A percentile compares a stretch with the other conserved stretches of the same genome.
Evolutionary conservation across 371 early-diverging fungal genomes (phyloP).

Genomic region (Mortierella sp.): DNA sequence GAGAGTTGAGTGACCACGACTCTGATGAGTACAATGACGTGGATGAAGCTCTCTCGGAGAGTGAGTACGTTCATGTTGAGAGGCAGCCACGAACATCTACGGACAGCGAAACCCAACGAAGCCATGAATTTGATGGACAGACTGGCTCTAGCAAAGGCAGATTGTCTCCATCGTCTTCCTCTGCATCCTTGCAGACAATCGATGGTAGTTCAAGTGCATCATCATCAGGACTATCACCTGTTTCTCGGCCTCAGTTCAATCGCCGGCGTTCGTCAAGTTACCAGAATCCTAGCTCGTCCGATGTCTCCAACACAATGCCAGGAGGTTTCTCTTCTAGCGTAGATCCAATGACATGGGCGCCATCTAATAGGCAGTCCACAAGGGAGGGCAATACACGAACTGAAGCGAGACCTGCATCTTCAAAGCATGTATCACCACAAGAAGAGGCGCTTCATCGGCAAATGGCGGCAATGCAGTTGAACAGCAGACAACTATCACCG

Average conservation of each 20-base stretch:
- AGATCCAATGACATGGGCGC: slow-evolving; percentile 25
- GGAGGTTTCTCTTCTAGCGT: slow-evolving; percentile 38
- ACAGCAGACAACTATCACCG: slow-evolving; percentile 12
- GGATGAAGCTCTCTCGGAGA: slow-evolving; percentile 51
- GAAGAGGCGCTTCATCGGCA: slow-evolving; percentile 23
- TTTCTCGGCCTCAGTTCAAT: slow-evolving; percentile 30
- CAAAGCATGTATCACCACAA: slow-evolving; percentile 11
- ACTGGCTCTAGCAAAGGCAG: slow-evolving; percentile 1
- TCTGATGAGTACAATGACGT: slow-evolving; percentile 56
- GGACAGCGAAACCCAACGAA: slow-evolving; percentile 17
- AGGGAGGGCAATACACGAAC: slow-evolving; percentile 1
- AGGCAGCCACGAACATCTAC: slow-evolving; percentile 15
- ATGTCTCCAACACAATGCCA: slow-evolving; percentile 21
- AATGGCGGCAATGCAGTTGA: slow-evolving; percentile 36
- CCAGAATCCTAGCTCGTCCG: background rate
- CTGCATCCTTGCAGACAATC: slow-evolving; percentile 5
- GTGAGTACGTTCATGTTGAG: slow-evolving; percentile 49
- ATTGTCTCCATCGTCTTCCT: slow-evolving; percentile 5
- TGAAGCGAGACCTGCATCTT: slow-evolving; percentile 13
- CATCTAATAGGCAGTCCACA: background rate
- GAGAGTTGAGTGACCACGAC: slow-evolving; percentile 52
- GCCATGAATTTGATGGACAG: background rate
- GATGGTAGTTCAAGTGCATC: background rate
- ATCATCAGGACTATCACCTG: slow-evolving; percentile 2
- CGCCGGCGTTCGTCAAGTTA: slow-evolving; percentile 34